Conservation (phyloP, 352 stramenopile species). For the Hyaloperonospora arabidopsidis region DNA sequence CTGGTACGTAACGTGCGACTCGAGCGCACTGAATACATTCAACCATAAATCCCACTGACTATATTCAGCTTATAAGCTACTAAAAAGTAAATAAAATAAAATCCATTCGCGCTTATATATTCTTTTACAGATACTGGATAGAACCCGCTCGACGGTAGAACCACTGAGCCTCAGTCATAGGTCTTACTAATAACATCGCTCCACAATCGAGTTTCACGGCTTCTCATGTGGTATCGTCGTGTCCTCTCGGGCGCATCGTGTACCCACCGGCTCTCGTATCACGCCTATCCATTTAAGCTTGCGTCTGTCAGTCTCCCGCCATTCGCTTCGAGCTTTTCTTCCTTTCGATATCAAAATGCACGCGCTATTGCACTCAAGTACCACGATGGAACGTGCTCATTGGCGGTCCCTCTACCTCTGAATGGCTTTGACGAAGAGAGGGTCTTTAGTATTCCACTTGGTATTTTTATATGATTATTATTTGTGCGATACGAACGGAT, state of each 20-base stretch:
- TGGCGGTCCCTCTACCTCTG: slow-evolving; percentile 72
- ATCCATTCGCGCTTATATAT: too few relatives aligned
- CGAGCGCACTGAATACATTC: too few relatives aligned
- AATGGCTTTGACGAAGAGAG: slow-evolving; percentile 70
- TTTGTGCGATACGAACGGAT: not conserved
- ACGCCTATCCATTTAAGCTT: not conserved
- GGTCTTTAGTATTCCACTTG: slow-evolving; percentile 66
- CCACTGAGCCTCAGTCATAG: too few relatives aligned
- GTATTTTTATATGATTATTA: slow-evolving; percentile 17
- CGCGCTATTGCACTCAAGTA: slow-evolving; percentile 76
- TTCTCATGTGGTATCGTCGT: not conserved
- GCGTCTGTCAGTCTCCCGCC: not conserved
- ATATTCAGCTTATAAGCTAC: too few relatives aligned
- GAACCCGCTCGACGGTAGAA: too few relatives aligned
- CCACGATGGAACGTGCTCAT: slow-evolving; percentile 59
- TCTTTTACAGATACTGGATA: too few relatives aligned
- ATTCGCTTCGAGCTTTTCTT: slow-evolving; percentile 5
- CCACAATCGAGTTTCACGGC: too few relatives aligned
- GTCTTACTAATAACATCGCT: too few relatives aligned
- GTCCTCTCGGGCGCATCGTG: not conserved
- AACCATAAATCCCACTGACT: too few relatives aligned
- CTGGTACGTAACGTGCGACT: too few relatives aligned
- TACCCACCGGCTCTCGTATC: not conserved
- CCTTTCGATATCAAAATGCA: slow-evolving; percentile 20
- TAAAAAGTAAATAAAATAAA: too few relatives aligned